Evolutionary conservation across 2,329 filamentous ascomycete genomes (phyloP), one percentile per base, ranked within the genome.

Genomic region (Fusarium sp.): DNA sequence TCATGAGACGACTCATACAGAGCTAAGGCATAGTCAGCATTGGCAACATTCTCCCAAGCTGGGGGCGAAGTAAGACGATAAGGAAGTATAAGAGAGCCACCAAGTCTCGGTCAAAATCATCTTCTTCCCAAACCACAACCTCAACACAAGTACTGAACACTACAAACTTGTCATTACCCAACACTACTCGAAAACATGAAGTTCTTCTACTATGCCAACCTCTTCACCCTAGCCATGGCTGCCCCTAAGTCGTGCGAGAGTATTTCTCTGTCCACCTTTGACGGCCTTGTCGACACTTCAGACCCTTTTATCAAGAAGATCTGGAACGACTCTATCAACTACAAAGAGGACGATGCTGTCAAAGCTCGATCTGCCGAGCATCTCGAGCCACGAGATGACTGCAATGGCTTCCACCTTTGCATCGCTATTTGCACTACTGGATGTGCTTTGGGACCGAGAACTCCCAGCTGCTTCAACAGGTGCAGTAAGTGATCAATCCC

Each of bases 391-490:
- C 46, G 46, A 8, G 46, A 35, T 19, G 32, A 49, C 6, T n/a
- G 2, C 5, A 31, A 32, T 12, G 32, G 32, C 22, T 48, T 10
- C 8, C 13, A 13, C 8, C 35, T 40, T 7, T 48, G 46, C 46
- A 24, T 49, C n/a, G 46, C 46, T 13, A 24, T 32, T 24, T 40
- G 35, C 26, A 49, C 40, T 35, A 49, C 46, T 6, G 46, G 46
- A 31, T 49, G 46, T 8, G 46, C 46, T 13, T 6, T 49, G 8
- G 25, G 35, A 5, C 40, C 35, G n/a, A 35, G 46, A 13, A 40
- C 35, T n/a, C 35, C 25, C 13, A 49, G 46, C 35, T 49, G 46
- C 35, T 49, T 49, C 25, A 7, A 7, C 12, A 15, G 7, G n/a
- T 48, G 45, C 35, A 34, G 45, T 48, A 39, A n/a, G 35, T 39